A percentile compares a stretch with the other conserved stretches of the same genome.
phyloP scores from a whole-genome alignment of 1,284 basidiomycete genomes.

The Sphaerobolus stellatus region DNA sequence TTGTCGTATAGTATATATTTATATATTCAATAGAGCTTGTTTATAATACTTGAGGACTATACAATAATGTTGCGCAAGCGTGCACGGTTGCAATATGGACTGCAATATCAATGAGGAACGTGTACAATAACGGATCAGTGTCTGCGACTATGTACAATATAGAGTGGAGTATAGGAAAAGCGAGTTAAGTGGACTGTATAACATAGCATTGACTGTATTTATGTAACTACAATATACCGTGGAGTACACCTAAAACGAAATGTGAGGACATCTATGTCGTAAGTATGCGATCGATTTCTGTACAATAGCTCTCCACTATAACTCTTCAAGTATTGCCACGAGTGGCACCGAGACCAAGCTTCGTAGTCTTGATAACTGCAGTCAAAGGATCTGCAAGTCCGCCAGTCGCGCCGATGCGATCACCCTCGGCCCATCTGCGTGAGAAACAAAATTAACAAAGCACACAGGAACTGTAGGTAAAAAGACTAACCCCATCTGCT shows the following conservation, averaged over 20 bases:
- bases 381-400: constrained; percentile 64
- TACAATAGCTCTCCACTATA: not conserved
- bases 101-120: not conserved
- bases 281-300: not conserved
- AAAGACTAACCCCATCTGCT: constrained; percentile 57
- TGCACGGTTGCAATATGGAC: not conserved
- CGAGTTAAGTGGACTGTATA: not conserved
- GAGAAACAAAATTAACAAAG: not conserved
- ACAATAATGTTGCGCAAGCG: not conserved
- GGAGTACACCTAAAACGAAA: not conserved
- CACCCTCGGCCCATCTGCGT: constrained; percentile 60
- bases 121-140: not conserved
- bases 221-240: not conserved
- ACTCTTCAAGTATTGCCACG: no score
- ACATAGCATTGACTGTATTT: not conserved
- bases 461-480: no score
- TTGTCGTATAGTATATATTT: not conserved
- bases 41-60: not conserved
- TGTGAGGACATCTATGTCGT: not conserved
- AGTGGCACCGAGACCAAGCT: constrained; percentile 59
- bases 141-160: not conserved
- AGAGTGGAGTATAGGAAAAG: not conserved
- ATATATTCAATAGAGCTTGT: not conserved
- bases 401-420: constrained; percentile 61
- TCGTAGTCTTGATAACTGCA: constrained; percentile 73